A percentile compares a stretch with the other conserved stretches of the same genome.
These are phyloP conservation scores for Inga oerstediana DNA, from an alignment of 306 rosid species.

Conservation along the genomic window DNA sequence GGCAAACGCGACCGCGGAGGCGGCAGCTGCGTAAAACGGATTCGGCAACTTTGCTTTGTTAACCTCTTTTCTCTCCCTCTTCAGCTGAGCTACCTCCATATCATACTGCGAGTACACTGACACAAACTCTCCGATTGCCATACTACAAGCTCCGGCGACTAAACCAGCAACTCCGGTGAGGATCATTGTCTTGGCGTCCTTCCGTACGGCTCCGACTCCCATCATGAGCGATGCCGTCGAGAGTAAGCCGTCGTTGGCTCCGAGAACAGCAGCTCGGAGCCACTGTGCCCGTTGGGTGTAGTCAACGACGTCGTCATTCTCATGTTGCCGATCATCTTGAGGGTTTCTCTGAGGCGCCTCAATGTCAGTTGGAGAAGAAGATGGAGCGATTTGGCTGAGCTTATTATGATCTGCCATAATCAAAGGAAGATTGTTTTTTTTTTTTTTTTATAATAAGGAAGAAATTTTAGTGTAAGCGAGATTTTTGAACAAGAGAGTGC, in stretches of 20 bases:
- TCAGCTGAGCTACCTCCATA: constrained; percentile 39
- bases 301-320: not conserved
- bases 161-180: constrained; percentile 46
- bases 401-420: constrained; percentile 27
- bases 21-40: constrained; percentile 35
- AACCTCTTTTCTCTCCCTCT: constrained; percentile 6
- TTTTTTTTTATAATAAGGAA: not conserved
- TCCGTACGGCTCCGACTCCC: constrained; percentile 46
- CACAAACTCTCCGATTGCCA: constrained; percentile 53
- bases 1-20: constrained; percentile 36
- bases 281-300: constrained; percentile 48
- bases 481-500: not conserved
- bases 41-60: constrained; percentile 35
- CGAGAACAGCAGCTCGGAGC: constrained; percentile 48
- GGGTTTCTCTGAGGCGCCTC: not conserved
- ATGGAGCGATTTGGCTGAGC: not conserved
- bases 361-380: not conserved
- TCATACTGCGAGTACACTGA: constrained; percentile 51
- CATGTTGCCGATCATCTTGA: not conserved
- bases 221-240: constrained; percentile 47
- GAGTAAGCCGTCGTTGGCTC: constrained; percentile 51
- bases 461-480: not conserved
- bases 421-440: not conserved
- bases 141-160: constrained; percentile 47
- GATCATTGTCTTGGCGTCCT: constrained; percentile 43